A percentile compares a stretch with the other conserved stretches of the same genome.
These are phyloP conservation scores for Picochlorum sp. DNA, from an alignment of 139 green algal species.

Conservation along the genomic window DNA sequence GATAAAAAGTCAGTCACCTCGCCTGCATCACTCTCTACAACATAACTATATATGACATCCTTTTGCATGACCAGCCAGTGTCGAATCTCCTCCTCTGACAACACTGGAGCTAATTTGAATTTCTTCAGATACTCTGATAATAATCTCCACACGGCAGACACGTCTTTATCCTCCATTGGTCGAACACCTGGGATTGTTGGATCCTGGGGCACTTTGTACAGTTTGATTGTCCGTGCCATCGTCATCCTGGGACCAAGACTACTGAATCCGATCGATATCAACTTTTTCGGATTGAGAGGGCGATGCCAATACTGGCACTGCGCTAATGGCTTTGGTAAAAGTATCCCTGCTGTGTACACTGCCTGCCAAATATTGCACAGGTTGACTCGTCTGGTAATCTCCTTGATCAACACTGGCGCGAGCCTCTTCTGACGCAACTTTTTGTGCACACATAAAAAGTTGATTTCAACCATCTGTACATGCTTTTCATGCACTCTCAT, in stretches of 20 bases:
- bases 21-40: slow-evolving; percentile 64
- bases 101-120: slow-evolving; percentile 59
- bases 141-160: slow-evolving; percentile 52
- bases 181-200: slow-evolving; percentile 72
- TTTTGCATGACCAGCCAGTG: slow-evolving; percentile 68
- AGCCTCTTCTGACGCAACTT: slow-evolving; percentile 93
- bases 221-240: slow-evolving; percentile 88
- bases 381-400: slow-evolving; percentile 89
- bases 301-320: slow-evolving; percentile 94
- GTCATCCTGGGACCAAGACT: slow-evolving; percentile 74
- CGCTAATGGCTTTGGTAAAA: slow-evolving; percentile 86
- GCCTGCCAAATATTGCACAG: slow-evolving; percentile 87
- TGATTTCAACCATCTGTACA: slow-evolving; percentile 89
- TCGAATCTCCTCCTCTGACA: slow-evolving; percentile 74
- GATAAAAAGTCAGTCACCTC: slow-evolving; percentile 80
- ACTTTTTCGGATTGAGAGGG: slow-evolving; percentile 91
- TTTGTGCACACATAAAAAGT: slow-evolving; percentile 99
- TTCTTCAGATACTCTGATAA: slow-evolving; percentile 67
- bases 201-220: slow-evolving; percentile 81
- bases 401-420: slow-evolving; percentile 96
- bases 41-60: slow-evolving; percentile 79
- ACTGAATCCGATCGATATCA: slow-evolving; percentile 88
- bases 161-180: slow-evolving; percentile 57
- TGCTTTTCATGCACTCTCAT: slow-evolving; percentile 20
- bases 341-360: slow-evolving; percentile 90